Conservation (phyloP, 208 protist species). For the Trypanosoma mega region DNA sequence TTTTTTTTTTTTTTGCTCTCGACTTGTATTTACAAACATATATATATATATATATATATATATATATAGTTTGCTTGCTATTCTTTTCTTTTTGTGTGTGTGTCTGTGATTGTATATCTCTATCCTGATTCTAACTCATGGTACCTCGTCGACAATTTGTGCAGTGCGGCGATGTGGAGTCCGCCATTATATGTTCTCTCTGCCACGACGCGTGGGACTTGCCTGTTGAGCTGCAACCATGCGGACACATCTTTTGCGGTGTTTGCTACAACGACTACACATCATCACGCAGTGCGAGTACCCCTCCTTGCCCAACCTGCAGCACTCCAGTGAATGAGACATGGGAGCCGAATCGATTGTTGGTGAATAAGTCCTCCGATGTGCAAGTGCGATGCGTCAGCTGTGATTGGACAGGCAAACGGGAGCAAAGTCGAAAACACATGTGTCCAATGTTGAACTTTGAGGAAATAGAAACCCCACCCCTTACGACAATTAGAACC, state of each 20-base stretch:
- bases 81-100: conserved; percentile 6
- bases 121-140: background rate
- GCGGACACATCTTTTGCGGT: conserved; percentile 37
- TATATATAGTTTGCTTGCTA: background rate
- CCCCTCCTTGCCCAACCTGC: conserved; percentile 28
- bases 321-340: background rate
- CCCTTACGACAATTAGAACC: too few relatives aligned
- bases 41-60: background rate
- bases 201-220: conserved; percentile 32
- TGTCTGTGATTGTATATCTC: conserved; percentile 4
- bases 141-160: background rate
- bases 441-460: conserved; percentile 3
- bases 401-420: conserved; percentile 18
- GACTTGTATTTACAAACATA: too few relatives aligned
- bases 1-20: too few relatives aligned
- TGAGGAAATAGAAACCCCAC: background rate
- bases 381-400: conserved; percentile 6
- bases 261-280: conserved; percentile 17
- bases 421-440: conserved; percentile 10
- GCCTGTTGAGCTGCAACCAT: conserved; percentile 29
- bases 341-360: conserved; percentile 24
- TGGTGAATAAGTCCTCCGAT: conserved; percentile 22
- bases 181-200: conserved; percentile 33
- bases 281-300: background rate
- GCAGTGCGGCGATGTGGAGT: conserved; percentile 29